A percentile compares a stretch with the other conserved stretches of the same genome.
Conservation (phyloP, 108 stramenopile species). For the Chaetoceros muelleri region DNA sequence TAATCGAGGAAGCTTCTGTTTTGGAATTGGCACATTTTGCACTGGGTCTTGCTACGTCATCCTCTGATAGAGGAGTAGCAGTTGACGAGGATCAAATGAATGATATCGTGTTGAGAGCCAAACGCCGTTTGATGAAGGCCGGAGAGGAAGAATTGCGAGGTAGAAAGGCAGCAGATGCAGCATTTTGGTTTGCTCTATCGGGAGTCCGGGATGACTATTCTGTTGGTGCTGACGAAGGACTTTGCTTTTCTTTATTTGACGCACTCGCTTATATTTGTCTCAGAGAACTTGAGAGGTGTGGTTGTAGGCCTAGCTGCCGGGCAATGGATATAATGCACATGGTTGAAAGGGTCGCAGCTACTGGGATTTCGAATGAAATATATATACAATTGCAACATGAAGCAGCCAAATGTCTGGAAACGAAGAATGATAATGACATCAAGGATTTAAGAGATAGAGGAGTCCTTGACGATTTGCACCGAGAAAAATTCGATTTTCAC, state of each 20-base stretch:
- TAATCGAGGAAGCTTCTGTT: slow-evolving; percentile 10
- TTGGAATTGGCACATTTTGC: slow-evolving; percentile 60
- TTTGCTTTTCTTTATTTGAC: slow-evolving; percentile 21
- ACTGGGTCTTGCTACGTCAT: slow-evolving; percentile 35
- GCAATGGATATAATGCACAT: slow-evolving; percentile 53
- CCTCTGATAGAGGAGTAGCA: slow-evolving; percentile 17
- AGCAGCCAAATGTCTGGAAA: no score
- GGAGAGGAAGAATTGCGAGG: slow-evolving; percentile 26
- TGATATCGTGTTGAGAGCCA: slow-evolving; percentile 11
- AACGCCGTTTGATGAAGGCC: slow-evolving; percentile 11
- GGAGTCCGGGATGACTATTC: slow-evolving; percentile 20
- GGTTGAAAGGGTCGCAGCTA: slow-evolving; percentile 49
- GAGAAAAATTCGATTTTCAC: not conserved
- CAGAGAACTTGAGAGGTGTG: slow-evolving; percentile 49
- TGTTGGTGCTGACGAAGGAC: slow-evolving; percentile 1
- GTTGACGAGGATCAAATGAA: slow-evolving; percentile 12
- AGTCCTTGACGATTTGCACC: not conserved
- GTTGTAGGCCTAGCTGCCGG: slow-evolving; percentile 39
- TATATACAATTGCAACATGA: no score
- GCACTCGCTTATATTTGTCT: slow-evolving; percentile 26
- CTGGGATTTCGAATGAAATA: no score
- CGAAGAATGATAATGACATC: not conserved
- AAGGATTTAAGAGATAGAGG: not conserved
- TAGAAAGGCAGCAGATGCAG: slow-evolving; percentile 72
- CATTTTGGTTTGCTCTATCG: slow-evolving; percentile 69